Conservation (phyloP, 2,329 filamentous ascomycete species). For the Paraphaeosphaeria sporulosa region DNA sequence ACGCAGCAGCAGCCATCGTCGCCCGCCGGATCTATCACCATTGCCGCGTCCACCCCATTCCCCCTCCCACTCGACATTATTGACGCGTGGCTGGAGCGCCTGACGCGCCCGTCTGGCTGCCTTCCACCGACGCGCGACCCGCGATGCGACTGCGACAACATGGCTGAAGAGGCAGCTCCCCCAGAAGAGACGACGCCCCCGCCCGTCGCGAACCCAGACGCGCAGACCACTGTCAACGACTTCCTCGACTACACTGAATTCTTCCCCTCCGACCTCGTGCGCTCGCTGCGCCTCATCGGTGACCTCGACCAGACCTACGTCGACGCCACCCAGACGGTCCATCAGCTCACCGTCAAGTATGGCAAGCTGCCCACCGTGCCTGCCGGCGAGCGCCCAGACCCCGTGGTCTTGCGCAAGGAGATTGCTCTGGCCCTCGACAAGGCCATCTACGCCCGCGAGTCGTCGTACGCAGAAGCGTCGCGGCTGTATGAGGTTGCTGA, state of each 20-base stretch:
- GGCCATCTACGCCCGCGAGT: slow-evolving; percentile 64
- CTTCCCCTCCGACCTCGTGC: slow-evolving; percentile 69
- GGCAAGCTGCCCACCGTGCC: slow-evolving; percentile 60
- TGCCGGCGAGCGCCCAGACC: slow-evolving; percentile 58
- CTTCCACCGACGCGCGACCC: slow-evolving; percentile 34
- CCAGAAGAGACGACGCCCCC: slow-evolving; percentile 44
- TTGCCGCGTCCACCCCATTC: slow-evolving; percentile 35
- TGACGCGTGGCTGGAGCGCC: slow-evolving; percentile 50
- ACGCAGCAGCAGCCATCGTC: slow-evolving; percentile 17
- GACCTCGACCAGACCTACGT: slow-evolving; percentile 57
- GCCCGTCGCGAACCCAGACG: slow-evolving; percentile 66
- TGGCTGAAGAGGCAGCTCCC: slow-evolving; percentile 44
- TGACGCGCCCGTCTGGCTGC: slow-evolving; percentile 47
- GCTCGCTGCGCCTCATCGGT: slow-evolving; percentile 68
- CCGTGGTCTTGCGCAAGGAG: slow-evolving; percentile 60
- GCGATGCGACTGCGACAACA: slow-evolving; percentile 48
- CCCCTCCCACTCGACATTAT: slow-evolving; percentile 38
- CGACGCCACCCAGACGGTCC: slow-evolving; percentile 53
- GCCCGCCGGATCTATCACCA: slow-evolving; percentile 17
- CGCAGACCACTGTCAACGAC: slow-evolving; percentile 71
- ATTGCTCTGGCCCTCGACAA: slow-evolving; percentile 65
- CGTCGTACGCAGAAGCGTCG: slow-evolving; percentile 63
- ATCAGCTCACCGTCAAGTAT: slow-evolving; percentile 58
- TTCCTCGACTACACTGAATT: slow-evolving; percentile 75
- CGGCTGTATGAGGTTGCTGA: slow-evolving; percentile 65